Evolutionary conservation across 2,329 filamentous ascomycete species (phyloP).

Genomic region (Colletotrichum gigasporum): DNA sequence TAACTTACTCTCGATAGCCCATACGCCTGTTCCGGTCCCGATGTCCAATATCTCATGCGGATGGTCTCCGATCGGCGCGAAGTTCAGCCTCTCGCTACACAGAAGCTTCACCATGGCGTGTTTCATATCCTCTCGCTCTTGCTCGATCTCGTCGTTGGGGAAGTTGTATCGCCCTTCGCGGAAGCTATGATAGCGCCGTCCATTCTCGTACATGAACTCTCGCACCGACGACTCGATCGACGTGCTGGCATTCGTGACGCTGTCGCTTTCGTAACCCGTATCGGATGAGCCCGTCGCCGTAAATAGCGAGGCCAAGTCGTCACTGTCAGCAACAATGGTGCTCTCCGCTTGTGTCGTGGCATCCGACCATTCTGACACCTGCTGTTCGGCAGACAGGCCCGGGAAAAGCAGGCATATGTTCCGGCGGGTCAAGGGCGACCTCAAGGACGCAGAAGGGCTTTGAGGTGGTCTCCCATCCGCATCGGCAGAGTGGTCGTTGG

Average conservation of each 20-base stretch:
- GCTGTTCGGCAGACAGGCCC: slow-evolving; percentile 43
- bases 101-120: slow-evolving; percentile 61
- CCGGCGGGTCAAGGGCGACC: slow-evolving; percentile 46
- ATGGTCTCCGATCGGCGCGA: slow-evolving; percentile 58
- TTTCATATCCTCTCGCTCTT: slow-evolving; percentile 67
- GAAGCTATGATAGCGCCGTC: slow-evolving; percentile 66
- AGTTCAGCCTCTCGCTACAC: slow-evolving; percentile 58
- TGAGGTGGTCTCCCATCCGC: neutral
- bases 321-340: slow-evolving; percentile 46
- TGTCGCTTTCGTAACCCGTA: slow-evolving; percentile 49
- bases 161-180: slow-evolving; percentile 65
- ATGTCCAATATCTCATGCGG: slow-evolving; percentile 65
- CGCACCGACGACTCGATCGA: slow-evolving; percentile 51
- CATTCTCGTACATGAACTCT: slow-evolving; percentile 64
- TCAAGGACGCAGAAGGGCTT: slow-evolving; percentile 27
- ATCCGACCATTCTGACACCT: slow-evolving; percentile 46
- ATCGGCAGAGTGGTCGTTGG: neutral
- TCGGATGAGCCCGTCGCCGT: slow-evolving; percentile 39
- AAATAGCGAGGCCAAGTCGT: slow-evolving; percentile 34
- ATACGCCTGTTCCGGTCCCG: slow-evolving; percentile 67
- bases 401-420: slow-evolving; percentile 50
- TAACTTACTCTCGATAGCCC: slow-evolving; percentile 63
- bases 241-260: slow-evolving; percentile 46
- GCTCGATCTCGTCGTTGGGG: slow-evolving; percentile 68
- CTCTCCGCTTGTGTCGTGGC: slow-evolving; percentile 47